Base-by-base conservation (phyloP, 2,329 filamentous ascomycete species). In the Alternaria consortialis region DNA sequence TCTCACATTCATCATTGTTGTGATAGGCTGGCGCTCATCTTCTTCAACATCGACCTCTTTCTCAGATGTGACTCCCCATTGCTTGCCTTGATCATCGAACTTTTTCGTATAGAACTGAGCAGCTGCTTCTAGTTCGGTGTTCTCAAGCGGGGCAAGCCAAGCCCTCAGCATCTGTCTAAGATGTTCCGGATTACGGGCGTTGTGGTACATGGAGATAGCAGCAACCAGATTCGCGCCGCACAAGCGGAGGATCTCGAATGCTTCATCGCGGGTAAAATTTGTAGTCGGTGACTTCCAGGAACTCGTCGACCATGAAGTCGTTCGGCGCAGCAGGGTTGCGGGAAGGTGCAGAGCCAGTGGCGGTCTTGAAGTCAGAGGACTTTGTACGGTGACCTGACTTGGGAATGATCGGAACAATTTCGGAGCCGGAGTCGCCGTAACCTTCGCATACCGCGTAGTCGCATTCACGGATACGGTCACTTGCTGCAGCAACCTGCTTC, bases 161-260 rank as follows among this genome's bases (percentile, higher is more conserved):
- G 34, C 36, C 36, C 34, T 39, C 34, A 52, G 34, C 36, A 52
- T 52, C 25, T 52, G 50, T 31, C 50, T 23, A 34, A 52, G 34
- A 40, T 52, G 36, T 20, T 29, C 23, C 40, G n/a, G n/a, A 23
- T 23, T 25, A 25, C 27, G 36, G n/a, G 50, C 36, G 36, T 52
- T 52, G 25, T 15, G 50, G 50, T 52, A 52, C 23, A 52, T 11
- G 25, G 50, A 37, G 25, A 52, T 20, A n/a, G 50, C 50, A 29
- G 34, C 50, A 40, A 39, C 23, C 4, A 52, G n/a, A 40, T 52
- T 52, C 2, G 50, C 50, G 50, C 50, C 50, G 5, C 36, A 52
- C 34, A 52, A 40, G 25, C 50, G 50, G 25, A 52, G 50, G 34
- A 52, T 31, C 36, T 52, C 36, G n/a, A 52, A 40, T n/a, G 34